Evolutionary conservation across 2,329 filamentous ascomycete species (phyloP), one percentile per base, ranked within the genome.

Genomic region (Ophiocordyceps camponoti-rufipedis): DNA sequence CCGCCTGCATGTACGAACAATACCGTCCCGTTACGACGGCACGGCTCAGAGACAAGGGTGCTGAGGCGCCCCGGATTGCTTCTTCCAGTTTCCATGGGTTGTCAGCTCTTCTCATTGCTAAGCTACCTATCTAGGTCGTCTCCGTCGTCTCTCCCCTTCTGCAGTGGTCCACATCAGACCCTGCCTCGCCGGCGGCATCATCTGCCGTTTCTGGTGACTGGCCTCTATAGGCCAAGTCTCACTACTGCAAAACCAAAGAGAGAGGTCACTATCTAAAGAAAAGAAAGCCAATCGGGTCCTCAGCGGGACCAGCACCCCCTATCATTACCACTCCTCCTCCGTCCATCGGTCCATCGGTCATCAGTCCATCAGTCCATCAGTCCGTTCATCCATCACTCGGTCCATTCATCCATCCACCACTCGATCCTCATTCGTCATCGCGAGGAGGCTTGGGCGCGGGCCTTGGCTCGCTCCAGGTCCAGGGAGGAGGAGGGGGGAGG

Each of bases 361-460:
- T 23, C 23, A 23, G 23, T 23, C 23, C 23, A 23, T 23, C 5
- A 23, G 23, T 23, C 23, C 23, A 23, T 3, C 23, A 23, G 23
- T 23, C 23, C 23, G 23, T 23, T 23, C 23, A 23, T 23, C 23
- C 23, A 23, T 23, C 23, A 23, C 23, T 23, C 23, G 23, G 5
- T 23, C 8, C 35, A n/a, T n/a, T n/a, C n/a, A n/a, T n/a, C n/a
- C 23, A 23, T 23, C 23, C 23, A 23, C 5, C 23, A 23, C 23
- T 23, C 23, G 23, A 23, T 23, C 8, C 35, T 39, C 35, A 39
- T 11, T 16, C 35, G n/a, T 39, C 35, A 16, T 39, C 35, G 8
- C 35, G 35, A 39, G 56, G 56, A 14, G 56, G 54, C 14, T 48
- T 41, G 23, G 56, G 52, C 1, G n/a, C 12, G 4, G 56, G 55